Evolutionary conservation across 208 protist species (phyloP), one percentile per base, ranked within the genome.

Genomic region (Leishmania tropica): DNA sequence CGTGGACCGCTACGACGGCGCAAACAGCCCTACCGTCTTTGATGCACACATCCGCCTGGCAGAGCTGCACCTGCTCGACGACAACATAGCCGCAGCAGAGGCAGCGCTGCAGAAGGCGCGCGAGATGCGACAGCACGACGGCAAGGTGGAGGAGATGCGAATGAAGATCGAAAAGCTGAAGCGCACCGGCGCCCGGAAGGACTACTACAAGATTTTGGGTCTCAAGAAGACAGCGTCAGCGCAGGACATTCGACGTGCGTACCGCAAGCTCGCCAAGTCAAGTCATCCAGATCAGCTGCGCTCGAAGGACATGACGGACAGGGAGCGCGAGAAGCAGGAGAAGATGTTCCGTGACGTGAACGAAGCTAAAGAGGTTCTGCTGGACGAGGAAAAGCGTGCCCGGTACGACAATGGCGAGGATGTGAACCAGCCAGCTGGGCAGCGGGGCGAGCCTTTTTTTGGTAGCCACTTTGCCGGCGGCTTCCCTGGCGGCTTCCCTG

Each of bases 161-260:
- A 78, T 89, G 40, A 92, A 86, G 64, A 87, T 96, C 54, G 93
- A 94, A 71, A 91, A 89, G 10, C 65, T 96, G 65, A 88, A 88
- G 75, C 88, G 90, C 13, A 79, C 53, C 24, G 90, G 79, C 5
- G 67, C 84, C 4, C 86, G 96, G 40, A 98, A 98, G 81, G 94
- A 98, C 79, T 98, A 98, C 78, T 98, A 98, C 87, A 96, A 96
- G 80, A 94, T 98, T 53, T 81, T 99, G n/a, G 95, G 92, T 7
- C 85, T 99, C 28, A 88, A 90, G 76, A 98, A 95, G 82, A 93
- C 89, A 15, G 94, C 97, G 13, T 85, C 84, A 35, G 48, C 83
- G 48, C 65, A 93, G 72, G 95, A 98, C 58, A 98, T 98, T 35
- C 96, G 93, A 19, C 94, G 94, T 31, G 97, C 95, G 15, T 99